phyloP scores from a whole-genome alignment of 2,329 filamentous ascomycete species.

The Penicillium hordei region DNA sequence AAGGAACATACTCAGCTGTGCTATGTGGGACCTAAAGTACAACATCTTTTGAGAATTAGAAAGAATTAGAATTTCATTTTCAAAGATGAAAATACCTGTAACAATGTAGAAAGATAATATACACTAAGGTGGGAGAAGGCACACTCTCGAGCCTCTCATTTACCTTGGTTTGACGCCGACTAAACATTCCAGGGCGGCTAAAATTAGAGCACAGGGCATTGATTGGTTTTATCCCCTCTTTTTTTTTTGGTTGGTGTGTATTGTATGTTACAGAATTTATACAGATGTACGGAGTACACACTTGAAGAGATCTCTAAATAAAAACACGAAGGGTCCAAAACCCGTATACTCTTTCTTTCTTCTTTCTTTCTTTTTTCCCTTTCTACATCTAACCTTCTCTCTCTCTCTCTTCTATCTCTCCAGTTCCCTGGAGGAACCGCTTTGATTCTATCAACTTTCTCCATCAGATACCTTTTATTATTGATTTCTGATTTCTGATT shows the following conservation, averaged over 20 bases:
- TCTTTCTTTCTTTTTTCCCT: constrained; percentile 1
- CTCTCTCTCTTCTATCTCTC: constrained; percentile 13
- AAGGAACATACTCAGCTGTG: background rate
- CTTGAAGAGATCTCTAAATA: constrained; percentile 16
- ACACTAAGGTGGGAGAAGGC: constrained; percentile 8
- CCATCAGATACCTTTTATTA: background rate
- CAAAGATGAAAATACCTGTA: background rate
- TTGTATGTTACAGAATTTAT: background rate
- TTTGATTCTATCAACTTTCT: constrained; percentile 16
- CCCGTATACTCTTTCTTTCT: constrained; percentile 2
- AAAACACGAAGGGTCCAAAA: constrained; percentile 21
- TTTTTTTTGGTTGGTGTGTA: background rate
- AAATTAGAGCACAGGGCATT: constrained; percentile 38
- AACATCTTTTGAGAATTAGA: background rate
- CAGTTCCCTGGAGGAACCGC: constrained; percentile 44
- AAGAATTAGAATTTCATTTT: background rate
- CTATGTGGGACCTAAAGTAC: background rate
- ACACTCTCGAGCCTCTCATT: constrained; percentile 28
- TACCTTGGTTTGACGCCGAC: constrained; percentile 38
- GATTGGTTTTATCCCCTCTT: constrained; percentile 20
- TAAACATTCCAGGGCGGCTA: constrained; percentile 36
- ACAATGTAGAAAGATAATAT: background rate
- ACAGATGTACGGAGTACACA: background rate
- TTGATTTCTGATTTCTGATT: background rate
- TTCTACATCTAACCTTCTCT: constrained; percentile 4